Evolutionary conservation across 1,139 yeast species (phyloP).

Genomic region (Hansenula sp.): DNA sequence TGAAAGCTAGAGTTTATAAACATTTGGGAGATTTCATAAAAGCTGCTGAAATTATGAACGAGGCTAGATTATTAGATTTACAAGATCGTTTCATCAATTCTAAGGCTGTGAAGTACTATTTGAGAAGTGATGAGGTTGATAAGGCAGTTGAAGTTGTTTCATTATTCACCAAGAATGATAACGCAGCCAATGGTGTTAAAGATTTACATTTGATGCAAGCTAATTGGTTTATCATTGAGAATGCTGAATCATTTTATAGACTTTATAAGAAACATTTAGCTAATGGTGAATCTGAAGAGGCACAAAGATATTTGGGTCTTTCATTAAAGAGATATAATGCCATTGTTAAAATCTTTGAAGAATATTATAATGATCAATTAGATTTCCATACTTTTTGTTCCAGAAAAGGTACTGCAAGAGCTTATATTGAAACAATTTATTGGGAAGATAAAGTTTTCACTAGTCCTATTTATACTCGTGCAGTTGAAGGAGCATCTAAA

Average conservation of each 20-base stretch:
- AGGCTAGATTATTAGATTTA: slow-evolving; percentile 72
- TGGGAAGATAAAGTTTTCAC: slow-evolving; percentile 80
- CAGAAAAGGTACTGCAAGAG: slow-evolving; percentile 86
- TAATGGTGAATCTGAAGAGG: slow-evolving; percentile 25
- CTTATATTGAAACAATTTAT: slow-evolving; percentile 65
- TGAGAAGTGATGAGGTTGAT: slow-evolving; percentile 75
- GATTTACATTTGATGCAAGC: slow-evolving; percentile 90
- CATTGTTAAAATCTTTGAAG: slow-evolving; percentile 62
- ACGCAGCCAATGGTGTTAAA: slow-evolving; percentile 71
- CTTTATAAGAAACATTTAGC: slow-evolving; percentile 27
- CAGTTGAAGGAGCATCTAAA: slow-evolving; percentile 59
- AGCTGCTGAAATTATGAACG: slow-evolving; percentile 66
- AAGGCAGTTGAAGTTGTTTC: slow-evolving; percentile 74
- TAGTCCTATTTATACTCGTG: slow-evolving; percentile 68
- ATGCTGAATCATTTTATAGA: slow-evolving; percentile 76
- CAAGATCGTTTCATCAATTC: slow-evolving; percentile 92
- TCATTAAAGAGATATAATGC: slow-evolving; percentile 77
- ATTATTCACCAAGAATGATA: slow-evolving; percentile 80
- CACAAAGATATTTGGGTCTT: slow-evolving; percentile 54
- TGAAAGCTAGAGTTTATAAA: slow-evolving; percentile 78
- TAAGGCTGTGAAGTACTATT: slow-evolving; percentile 76
- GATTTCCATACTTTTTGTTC: slow-evolving; percentile 94
- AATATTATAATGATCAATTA: slow-evolving; percentile 76
- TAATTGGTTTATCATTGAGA: slow-evolving; percentile 82
- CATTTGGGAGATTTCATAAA: slow-evolving; percentile 55